Evolutionary conservation across 352 stramenopile genomes (phyloP).

Genomic region (Phytophthora ohioensis): DNA sequence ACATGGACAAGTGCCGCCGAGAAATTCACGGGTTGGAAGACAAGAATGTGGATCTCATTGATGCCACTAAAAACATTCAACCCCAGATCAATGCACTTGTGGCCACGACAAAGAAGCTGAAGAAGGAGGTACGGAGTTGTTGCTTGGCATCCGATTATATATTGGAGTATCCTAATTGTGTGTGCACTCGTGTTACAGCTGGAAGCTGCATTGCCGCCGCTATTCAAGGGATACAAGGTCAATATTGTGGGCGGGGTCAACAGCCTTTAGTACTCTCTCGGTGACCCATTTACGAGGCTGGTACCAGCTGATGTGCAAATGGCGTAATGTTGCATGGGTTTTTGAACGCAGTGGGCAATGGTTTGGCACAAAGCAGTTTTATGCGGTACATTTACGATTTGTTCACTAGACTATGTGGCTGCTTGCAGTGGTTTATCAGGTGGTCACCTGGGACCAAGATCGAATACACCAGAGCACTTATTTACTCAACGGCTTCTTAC

Average conservation of each 20-base stretch:
- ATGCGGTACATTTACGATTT: slow-evolving; percentile 29
- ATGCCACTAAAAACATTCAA: slow-evolving; percentile 60
- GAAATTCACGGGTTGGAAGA: slow-evolving; percentile 75
- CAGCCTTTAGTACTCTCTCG: slow-evolving; percentile 50
- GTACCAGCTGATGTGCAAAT: background rate
- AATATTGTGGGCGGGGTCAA: slow-evolving; percentile 88
- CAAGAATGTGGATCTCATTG: slow-evolving; percentile 76
- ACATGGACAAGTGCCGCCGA: slow-evolving; percentile 74
- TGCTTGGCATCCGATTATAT: slow-evolving; percentile 2
- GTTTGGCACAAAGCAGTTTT: slow-evolving; percentile 27
- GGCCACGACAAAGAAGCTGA: slow-evolving; percentile 67
- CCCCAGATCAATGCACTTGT: slow-evolving; percentile 66
- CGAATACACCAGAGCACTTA: background rate
- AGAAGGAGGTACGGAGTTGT: slow-evolving; percentile 59
- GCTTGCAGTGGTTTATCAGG: slow-evolving; percentile 6
- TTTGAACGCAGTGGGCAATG: slow-evolving; percentile 1
- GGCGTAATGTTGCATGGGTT: background rate
- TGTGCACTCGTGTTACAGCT: slow-evolving; percentile 39
- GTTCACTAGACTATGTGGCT: slow-evolving; percentile 26
- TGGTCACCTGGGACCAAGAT: background rate
- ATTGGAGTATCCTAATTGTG: slow-evolving; percentile 12
- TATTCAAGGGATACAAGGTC: slow-evolving; percentile 85
- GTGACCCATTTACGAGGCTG: no score
- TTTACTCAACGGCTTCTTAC: slow-evolving; percentile 15
- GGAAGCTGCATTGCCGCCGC: slow-evolving; percentile 58